Evolutionary conservation across 2,329 filamentous ascomycete genomes (phyloP).

Genomic region (Daldinia eschscholtzii): DNA sequence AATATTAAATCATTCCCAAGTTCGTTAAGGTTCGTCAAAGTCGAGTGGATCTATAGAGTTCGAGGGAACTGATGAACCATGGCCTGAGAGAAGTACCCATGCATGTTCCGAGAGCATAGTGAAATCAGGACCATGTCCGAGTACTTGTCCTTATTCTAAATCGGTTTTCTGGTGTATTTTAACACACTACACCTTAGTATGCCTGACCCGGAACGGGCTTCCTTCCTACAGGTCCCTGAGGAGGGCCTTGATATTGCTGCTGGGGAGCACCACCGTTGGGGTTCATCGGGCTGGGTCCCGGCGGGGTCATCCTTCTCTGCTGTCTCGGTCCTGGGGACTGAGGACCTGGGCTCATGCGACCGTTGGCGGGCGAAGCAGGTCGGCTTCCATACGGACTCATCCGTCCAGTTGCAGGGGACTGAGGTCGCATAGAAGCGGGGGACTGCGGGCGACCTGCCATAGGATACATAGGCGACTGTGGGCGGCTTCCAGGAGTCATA

Average conservation of each 20-base stretch:
- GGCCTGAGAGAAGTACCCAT: conserved; percentile 10
- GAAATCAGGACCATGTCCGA: conserved; percentile 13
- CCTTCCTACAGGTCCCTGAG: conserved; percentile 59
- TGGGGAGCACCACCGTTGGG: conserved; percentile 51
- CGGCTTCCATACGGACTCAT: conserved; percentile 47
- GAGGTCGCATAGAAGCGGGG: conserved; percentile 41
- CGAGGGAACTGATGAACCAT: conserved; percentile 24
- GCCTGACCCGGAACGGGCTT: conserved; percentile 71
- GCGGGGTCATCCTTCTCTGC: conserved; percentile 59
- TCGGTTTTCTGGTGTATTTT: conserved; percentile 1
- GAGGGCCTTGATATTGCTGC: conserved; percentile 52
- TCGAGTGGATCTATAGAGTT: conserved; percentile 35
- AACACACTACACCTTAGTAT: conserved; percentile 51
- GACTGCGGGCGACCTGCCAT: conserved; percentile 46
- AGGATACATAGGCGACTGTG: conserved; percentile 54
- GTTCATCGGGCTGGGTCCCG: conserved; percentile 63
- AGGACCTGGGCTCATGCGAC: conserved; percentile 52
- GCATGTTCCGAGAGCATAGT: conserved; percentile 9
- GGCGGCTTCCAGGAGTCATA: conserved; percentile 56
- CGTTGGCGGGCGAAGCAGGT: conserved; percentile 45
- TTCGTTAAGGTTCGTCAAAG: conserved; percentile 51
- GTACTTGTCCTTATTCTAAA: conserved; percentile 7
- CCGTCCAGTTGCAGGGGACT: conserved; percentile 46
- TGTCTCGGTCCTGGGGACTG: conserved; percentile 62
- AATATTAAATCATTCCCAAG: conserved; percentile 49